Conservation (phyloP, 2,329 filamentous ascomycete genomes). For the Stemphylium lycopersici region DNA sequence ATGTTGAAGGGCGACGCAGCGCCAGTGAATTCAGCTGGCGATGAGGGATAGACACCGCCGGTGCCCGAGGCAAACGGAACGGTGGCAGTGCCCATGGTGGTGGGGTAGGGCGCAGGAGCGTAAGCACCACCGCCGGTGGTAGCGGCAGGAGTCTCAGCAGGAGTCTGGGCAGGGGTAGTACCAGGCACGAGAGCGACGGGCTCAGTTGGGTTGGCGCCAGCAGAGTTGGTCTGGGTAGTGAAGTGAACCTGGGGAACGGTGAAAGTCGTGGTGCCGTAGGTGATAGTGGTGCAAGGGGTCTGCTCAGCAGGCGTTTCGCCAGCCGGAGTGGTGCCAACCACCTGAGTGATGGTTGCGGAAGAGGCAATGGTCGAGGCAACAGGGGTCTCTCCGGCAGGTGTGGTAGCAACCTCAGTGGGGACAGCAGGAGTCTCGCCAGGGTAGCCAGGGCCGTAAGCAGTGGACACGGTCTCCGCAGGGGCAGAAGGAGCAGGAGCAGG, state of each 20-base stretch:
- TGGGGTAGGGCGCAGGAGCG: slow-evolving; percentile 33
- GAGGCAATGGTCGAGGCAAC: too few relatives aligned
- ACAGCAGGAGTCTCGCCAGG: slow-evolving; percentile 9
- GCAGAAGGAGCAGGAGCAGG: slow-evolving; percentile 1
- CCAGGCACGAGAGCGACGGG: slow-evolving; percentile 47
- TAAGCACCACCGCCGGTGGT: slow-evolving; percentile 8
- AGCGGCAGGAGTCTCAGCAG: slow-evolving; percentile 37
- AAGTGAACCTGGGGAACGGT: slow-evolving; percentile 56
- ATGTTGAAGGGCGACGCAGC: slow-evolving; percentile 37
- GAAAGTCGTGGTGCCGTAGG: slow-evolving; percentile 50
- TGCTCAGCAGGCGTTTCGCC: slow-evolving; percentile 3
- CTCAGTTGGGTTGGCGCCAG: slow-evolving; percentile 35
- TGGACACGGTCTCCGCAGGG: slow-evolving; percentile 7
- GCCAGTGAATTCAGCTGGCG: slow-evolving; percentile 44
- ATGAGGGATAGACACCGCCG: slow-evolving; percentile 23
- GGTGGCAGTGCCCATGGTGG: slow-evolving; percentile 28
- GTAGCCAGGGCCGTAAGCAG: slow-evolving; percentile 1
- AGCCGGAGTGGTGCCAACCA: slow-evolving; percentile 8
- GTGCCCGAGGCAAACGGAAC: slow-evolving; percentile 30
- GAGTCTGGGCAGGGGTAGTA: slow-evolving; percentile 37
- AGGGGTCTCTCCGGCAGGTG: slow-evolving; percentile 11
- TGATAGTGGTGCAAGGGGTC: slow-evolving; percentile 49
- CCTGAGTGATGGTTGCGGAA: too few relatives aligned
- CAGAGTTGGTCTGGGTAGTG: slow-evolving; percentile 45
- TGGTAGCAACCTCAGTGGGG: slow-evolving; percentile 5